These are phyloP conservation scores for Postia placenta DNA, from an alignment of 768 basidiomycete species.

Conservation along the genomic window DNA sequence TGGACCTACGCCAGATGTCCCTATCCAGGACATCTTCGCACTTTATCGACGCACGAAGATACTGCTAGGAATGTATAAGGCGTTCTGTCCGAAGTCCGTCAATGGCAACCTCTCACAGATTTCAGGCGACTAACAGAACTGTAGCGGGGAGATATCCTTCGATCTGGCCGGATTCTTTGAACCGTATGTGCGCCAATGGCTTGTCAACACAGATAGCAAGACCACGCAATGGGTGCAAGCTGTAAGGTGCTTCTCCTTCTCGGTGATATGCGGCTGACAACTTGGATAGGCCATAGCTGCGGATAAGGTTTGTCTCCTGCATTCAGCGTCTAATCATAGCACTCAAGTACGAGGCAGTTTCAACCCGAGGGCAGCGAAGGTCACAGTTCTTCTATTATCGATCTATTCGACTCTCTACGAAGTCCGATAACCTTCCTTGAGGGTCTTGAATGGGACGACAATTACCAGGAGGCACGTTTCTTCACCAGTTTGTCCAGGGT, in stretches of 20 bases:
- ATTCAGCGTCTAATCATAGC: not conserved
- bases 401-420: constrained; percentile 90
- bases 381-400: constrained; percentile 95
- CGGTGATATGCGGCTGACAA: not conserved
- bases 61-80: constrained; percentile 71
- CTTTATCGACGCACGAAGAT: constrained; percentile 76
- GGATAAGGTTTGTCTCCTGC: constrained; percentile 53
- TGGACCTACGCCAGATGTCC: constrained; percentile 80
- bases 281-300: constrained; percentile 63
- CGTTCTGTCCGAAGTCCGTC: constrained; percentile 75
- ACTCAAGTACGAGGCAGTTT: constrained; percentile 52
- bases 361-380: constrained; percentile 74
- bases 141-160: constrained; percentile 54
- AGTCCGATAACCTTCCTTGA: constrained; percentile 86
- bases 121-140: not conserved
- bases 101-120: not conserved
- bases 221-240: constrained; percentile 93
- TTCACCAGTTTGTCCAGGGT: constrained; percentile 88
- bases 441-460: constrained; percentile 89
- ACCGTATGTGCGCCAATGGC: constrained; percentile 83
- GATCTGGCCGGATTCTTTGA: constrained; percentile 78
- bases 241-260: constrained; percentile 40
- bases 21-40: constrained; percentile 85
- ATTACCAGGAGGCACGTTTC: constrained; percentile 83
- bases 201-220: constrained; percentile 82